phyloP scores from a whole-genome alignment of 2,329 filamentous ascomycete genomes.

The Aspergillus fumigatiaffinis region DNA sequence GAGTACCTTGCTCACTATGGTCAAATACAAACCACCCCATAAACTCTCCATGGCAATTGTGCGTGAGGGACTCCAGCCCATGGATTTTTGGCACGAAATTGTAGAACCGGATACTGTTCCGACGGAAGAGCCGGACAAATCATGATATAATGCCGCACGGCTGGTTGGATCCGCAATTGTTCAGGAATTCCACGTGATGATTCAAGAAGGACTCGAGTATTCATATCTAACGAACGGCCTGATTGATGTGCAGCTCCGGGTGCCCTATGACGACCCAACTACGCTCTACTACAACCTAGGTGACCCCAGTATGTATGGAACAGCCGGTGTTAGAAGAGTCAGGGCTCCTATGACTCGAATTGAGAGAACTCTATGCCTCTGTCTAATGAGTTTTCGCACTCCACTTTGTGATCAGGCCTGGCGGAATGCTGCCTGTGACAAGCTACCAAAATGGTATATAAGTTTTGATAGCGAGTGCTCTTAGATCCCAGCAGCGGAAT shows the following conservation, averaged over 20 bases:
- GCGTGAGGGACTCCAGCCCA: conserved; percentile 5
- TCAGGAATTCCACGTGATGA: conserved; percentile 24
- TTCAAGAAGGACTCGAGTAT: conserved; percentile 22
- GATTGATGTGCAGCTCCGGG: conserved; percentile 12
- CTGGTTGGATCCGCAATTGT: conserved; percentile 13
- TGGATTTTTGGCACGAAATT: conserved; percentile 8
- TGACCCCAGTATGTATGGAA: conserved; percentile 11
- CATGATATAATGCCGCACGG: conserved; percentile 14
- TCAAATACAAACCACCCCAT: conserved; percentile 5
- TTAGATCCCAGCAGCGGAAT: conserved; percentile 16
- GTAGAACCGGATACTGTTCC: conserved; percentile 1
- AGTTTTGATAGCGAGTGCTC: conserved; percentile 12
- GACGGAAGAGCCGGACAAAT: conserved; percentile 4
- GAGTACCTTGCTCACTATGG: conserved; percentile 1
- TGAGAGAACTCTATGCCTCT: conserved; percentile 16
- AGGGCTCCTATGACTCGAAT: conserved; percentile 1
- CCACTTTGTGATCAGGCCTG: conserved; percentile 15
- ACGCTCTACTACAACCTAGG: conserved; percentile 20
- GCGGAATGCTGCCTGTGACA: conserved; percentile 11
- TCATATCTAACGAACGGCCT: conserved; percentile 21
- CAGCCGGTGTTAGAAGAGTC: not conserved
- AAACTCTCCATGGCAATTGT: conserved; percentile 6
- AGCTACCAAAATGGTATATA: conserved; percentile 14
- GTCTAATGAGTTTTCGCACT: conserved; percentile 15
- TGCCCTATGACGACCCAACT: conserved; percentile 16